These are phyloP conservation scores for Globisporangium spiculum DNA, from an alignment of 352 stramenopile genomes.

Conservation along the genomic window DNA sequence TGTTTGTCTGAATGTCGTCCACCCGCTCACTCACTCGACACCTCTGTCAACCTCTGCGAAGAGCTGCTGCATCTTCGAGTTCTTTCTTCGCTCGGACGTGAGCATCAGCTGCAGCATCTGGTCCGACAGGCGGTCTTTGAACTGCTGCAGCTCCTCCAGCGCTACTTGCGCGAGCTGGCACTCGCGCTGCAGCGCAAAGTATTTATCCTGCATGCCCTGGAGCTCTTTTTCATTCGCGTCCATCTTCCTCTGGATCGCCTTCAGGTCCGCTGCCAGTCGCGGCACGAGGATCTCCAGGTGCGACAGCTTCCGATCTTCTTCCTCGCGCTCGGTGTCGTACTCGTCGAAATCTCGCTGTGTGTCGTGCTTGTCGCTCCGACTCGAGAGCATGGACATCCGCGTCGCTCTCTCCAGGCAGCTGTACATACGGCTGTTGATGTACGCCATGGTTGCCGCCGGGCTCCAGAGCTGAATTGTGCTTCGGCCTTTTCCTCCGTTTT, in stretches of 20 bases:
- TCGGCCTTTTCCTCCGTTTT: not conserved
- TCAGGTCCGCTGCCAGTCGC: slow-evolving; percentile 42
- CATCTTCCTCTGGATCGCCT: slow-evolving; percentile 45
- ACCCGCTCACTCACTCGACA: not conserved
- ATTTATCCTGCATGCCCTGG: slow-evolving; percentile 30
- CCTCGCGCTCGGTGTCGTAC: slow-evolving; percentile 40
- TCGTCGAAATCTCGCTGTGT: slow-evolving; percentile 25
- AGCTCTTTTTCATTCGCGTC: slow-evolving; percentile 42
- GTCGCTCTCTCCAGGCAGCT: slow-evolving; percentile 59
- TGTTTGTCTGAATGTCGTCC: not conserved
- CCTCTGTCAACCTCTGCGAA: slow-evolving; percentile 56
- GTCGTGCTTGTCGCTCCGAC: slow-evolving; percentile 21
- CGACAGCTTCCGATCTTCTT: slow-evolving; percentile 44
- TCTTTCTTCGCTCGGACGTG: slow-evolving; percentile 64
- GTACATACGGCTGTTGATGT: slow-evolving; percentile 56
- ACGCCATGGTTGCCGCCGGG: slow-evolving; percentile 38
- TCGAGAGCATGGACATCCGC: slow-evolving; percentile 21
- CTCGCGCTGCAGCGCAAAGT: slow-evolving; percentile 35
- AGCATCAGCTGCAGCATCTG: slow-evolving; percentile 78
- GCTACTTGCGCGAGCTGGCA: slow-evolving; percentile 61
- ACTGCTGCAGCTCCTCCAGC: slow-evolving; percentile 66
- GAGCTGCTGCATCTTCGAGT: slow-evolving; percentile 67
- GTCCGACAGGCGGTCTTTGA: slow-evolving; percentile 72
- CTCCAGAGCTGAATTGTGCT: slow-evolving; percentile 26
- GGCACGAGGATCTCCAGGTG: slow-evolving; percentile 72